phyloP scores from a whole-genome alignment of 768 basidiomycete species.

The Phlebiopsis gigantea region DNA sequence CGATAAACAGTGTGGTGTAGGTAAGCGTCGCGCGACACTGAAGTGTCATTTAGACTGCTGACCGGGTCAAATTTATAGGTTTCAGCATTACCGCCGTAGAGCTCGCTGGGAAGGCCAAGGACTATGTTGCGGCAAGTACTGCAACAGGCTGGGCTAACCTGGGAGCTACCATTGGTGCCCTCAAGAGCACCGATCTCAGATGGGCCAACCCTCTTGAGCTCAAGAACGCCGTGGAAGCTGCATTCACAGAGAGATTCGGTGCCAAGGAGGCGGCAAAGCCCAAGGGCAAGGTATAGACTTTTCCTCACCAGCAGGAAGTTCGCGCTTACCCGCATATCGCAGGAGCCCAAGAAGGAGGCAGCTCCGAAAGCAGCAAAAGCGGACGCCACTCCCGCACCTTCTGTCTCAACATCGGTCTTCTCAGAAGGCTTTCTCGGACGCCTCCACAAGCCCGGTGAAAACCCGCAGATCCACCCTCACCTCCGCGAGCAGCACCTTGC shows the following conservation, averaged over 20 bases:
- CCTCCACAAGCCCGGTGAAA: slow-evolving; percentile 91
- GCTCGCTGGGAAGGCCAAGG: slow-evolving; percentile 47
- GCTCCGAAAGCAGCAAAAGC: slow-evolving; percentile 26
- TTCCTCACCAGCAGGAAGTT: not conserved
- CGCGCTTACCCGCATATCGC: not conserved
- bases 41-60: not conserved
- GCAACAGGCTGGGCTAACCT: slow-evolving; percentile 73
- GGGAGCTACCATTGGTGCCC: slow-evolving; percentile 55
- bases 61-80: slow-evolving; percentile 39
- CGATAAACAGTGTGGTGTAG: slow-evolving; percentile 79
- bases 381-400: slow-evolving; percentile 33
- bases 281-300: slow-evolving; percentile 52
- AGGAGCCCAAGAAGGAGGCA: slow-evolving; percentile 49
- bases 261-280: slow-evolving; percentile 60
- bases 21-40: slow-evolving; percentile 39
- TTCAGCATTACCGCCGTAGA: slow-evolving; percentile 71
- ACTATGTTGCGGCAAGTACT: slow-evolving; percentile 51
- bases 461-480: slow-evolving; percentile 75
- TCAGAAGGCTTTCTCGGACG: slow-evolving; percentile 91
- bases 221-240: slow-evolving; percentile 73
- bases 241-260: slow-evolving; percentile 66
- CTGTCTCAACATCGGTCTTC: slow-evolving; percentile 64
- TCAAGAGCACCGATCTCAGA: slow-evolving; percentile 58
- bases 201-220: slow-evolving; percentile 85
- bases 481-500: slow-evolving; percentile 80